Percentiles rank a stretch among this genome's conserved stretches.
phyloP scores from a whole-genome alignment of 768 basidiomycete genomes.

The Pleurotus tuoliensis region DNA sequence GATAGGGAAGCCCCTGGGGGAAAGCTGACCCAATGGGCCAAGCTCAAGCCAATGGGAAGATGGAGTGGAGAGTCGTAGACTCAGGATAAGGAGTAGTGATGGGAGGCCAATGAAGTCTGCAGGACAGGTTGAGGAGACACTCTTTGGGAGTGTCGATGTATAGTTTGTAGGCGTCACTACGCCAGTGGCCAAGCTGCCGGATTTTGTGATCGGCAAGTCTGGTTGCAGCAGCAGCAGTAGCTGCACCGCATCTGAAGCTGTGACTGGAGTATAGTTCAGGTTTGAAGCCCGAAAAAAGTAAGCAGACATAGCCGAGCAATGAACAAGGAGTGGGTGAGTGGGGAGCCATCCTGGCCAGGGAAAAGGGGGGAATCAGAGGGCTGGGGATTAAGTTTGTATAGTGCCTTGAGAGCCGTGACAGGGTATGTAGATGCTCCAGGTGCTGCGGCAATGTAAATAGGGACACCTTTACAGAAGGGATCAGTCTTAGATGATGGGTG shows the following conservation, averaged over 20 bases:
- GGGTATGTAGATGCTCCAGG: too few relatives aligned
- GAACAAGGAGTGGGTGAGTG: background rate
- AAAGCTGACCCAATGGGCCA: background rate
- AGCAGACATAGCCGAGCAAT: background rate
- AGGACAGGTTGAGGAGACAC: background rate
- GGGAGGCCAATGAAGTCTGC: background rate
- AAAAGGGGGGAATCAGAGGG: background rate
- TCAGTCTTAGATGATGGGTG: too few relatives aligned
- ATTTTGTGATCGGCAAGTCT: slow-evolving; percentile 7
- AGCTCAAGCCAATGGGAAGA: background rate
- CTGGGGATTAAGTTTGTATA: too few relatives aligned
- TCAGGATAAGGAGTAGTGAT: background rate
- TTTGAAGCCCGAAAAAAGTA: background rate
- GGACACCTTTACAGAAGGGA: too few relatives aligned
- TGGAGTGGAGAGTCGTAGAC: background rate
- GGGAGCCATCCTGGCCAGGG: background rate
- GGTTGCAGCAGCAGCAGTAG: background rate
- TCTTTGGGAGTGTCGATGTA: slow-evolving; percentile 2
- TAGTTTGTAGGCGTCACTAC: slow-evolving; percentile 8
- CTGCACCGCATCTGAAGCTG: background rate
- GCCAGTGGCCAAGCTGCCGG: slow-evolving; percentile 5
- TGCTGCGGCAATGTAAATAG: too few relatives aligned
- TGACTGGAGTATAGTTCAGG: background rate
- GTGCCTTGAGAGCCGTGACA: too few relatives aligned
- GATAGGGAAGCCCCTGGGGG: background rate